phyloP scores from a whole-genome alignment of 805 yeast species.

The Wickerhamiella parazyma region DNA sequence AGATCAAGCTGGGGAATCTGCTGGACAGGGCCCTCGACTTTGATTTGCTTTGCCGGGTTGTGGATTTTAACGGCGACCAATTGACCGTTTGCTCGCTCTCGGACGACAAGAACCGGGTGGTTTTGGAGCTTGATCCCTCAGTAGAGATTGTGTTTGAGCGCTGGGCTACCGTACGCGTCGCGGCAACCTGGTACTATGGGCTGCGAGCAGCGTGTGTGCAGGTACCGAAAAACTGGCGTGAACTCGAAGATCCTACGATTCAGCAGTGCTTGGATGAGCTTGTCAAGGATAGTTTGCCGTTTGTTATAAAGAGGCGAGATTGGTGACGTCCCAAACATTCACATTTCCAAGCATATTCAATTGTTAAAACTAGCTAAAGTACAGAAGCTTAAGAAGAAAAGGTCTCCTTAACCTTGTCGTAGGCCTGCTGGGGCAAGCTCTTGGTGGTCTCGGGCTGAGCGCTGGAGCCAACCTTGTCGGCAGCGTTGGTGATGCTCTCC shows the following conservation, averaged over 20 bases:
- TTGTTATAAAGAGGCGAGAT: neutral
- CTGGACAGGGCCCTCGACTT: neutral
- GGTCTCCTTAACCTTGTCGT: slow-evolving; percentile 12
- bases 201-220: neutral
- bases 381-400: neutral
- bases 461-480: slow-evolving; percentile 47
- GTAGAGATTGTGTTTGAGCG: neutral
- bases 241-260: neutral
- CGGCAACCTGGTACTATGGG: neutral
- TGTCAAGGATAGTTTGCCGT: neutral
- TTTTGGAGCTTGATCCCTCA: neutral
- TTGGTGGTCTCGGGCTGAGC: slow-evolving; percentile 40
- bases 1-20: neutral
- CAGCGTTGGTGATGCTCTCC: slow-evolving; percentile 51
- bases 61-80: neutral
- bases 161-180: neutral
- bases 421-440: slow-evolving; percentile 42
- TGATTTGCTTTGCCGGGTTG: neutral
- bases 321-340: no score
- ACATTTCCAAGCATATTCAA: neutral
- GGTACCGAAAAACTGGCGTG: neutral
- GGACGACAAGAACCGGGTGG: neutral
- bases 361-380: neutral
- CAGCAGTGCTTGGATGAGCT: neutral
- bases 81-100: neutral